Percentiles rank a stretch among this genome's conserved stretches.
Conservation (phyloP, 768 basidiomycete species). For the Tylopilus vinaceipallidus region DNA sequence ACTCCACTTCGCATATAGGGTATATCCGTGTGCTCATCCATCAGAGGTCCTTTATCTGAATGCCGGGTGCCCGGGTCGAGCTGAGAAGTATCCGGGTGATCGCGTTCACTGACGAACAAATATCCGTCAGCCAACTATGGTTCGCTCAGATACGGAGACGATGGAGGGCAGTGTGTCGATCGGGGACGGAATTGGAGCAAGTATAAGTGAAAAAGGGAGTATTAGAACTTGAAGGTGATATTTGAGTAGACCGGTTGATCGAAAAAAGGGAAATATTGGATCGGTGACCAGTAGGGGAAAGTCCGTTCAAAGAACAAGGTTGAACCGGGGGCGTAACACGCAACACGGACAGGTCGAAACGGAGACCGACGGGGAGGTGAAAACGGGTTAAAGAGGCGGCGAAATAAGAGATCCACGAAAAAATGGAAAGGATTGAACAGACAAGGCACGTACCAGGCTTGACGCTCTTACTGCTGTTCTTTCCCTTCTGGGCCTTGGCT, state of each 20-base stretch:
- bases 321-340: neutral
- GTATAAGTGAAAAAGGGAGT: neutral
- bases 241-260: neutral
- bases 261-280: neutral
- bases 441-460: slow-evolving; percentile 42
- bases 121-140: slow-evolving; percentile 12
- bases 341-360: neutral
- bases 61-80: slow-evolving; percentile 85
- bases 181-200: slow-evolving; percentile 9
- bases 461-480: slow-evolving; percentile 35
- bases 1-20: slow-evolving; percentile 1
- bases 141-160: neutral
- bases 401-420: neutral
- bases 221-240: slow-evolving; percentile 1
- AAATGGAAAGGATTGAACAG: neutral
- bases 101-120: slow-evolving; percentile 51
- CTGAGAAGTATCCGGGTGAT: slow-evolving; percentile 84
- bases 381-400: neutral
- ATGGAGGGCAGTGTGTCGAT: slow-evolving; percentile 12
- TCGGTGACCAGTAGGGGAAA: neutral
- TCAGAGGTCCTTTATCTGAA: slow-evolving; percentile 78
- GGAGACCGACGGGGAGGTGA: slow-evolving; percentile 2
- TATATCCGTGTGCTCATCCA: neutral
- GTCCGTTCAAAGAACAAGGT: neutral
- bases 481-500: slow-evolving; percentile 42